phyloP scores from a whole-genome alignment of 139 green algal genomes.

The Chlorokybus atmophyticus region DNA sequence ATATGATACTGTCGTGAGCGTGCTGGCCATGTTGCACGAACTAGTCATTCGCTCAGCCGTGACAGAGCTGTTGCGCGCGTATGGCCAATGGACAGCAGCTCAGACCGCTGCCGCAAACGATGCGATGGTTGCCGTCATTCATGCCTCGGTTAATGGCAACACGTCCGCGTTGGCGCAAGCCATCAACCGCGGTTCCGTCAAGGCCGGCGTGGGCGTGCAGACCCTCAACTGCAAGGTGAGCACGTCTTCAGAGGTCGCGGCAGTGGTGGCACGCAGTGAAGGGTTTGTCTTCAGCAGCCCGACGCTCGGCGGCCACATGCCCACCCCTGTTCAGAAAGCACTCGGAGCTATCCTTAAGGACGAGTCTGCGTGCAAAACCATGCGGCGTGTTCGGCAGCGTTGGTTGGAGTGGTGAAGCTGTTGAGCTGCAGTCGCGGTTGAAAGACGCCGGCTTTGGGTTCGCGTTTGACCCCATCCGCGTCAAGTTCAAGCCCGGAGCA shows the following conservation, averaged over 20 bases:
- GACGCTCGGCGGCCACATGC: constrained; percentile 91
- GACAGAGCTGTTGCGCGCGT: constrained; percentile 57
- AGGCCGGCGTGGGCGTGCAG: constrained; percentile 72
- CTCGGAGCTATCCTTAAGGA: constrained; percentile 70
- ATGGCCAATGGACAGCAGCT: constrained; percentile 47
- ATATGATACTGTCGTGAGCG: constrained; percentile 22
- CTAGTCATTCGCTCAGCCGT: constrained; percentile 48
- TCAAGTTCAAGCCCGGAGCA: constrained; percentile 76
- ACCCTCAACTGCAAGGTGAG: constrained; percentile 80
- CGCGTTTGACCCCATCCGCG: constrained; percentile 70
- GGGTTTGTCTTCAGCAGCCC: constrained; percentile 83
- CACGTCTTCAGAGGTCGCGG: constrained; percentile 39
- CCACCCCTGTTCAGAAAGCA: constrained; percentile 68
- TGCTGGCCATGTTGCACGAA: constrained; percentile 62
- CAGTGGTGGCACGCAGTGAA: constrained; percentile 35
- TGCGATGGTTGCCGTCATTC: constrained; percentile 60
- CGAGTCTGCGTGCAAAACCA: constrained; percentile 43
- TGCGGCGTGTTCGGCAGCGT: constrained; percentile 93
- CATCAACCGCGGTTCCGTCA: constrained; percentile 61
- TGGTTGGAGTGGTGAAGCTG: constrained; percentile 84
- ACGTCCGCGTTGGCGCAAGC: constrained; percentile 81
- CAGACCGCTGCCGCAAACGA: constrained; percentile 30
- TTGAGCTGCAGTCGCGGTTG: constrained; percentile 38
- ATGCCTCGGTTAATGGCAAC: constrained; percentile 89
- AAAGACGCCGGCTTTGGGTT: constrained; percentile 76